phyloP scores from a whole-genome alignment of 345 rosid species.

The Arabidopsis suecica region DNA sequence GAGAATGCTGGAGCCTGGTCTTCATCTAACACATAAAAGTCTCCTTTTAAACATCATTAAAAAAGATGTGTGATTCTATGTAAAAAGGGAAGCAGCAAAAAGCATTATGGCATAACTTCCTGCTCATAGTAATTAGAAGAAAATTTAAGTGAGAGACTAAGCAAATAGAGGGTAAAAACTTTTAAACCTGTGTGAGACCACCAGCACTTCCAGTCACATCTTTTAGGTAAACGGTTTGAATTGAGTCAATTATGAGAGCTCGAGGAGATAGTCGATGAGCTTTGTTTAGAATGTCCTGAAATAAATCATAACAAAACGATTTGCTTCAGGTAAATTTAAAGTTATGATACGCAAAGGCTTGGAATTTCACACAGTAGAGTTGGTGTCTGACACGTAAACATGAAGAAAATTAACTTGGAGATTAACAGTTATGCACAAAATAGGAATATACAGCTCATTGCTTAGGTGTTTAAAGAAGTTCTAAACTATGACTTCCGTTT shows the following conservation, averaged over 20 bases:
- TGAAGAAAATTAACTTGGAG: conserved; percentile 14
- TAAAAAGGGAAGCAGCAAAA: conserved; percentile 25
- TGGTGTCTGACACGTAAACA: conserved; percentile 3
- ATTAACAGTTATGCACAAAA: conserved; percentile 1
- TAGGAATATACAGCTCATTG: neutral
- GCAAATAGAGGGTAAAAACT: conserved; percentile 11
- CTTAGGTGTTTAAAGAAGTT: neutral
- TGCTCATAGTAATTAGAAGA: conserved; percentile 11
- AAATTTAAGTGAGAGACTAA: neutral
- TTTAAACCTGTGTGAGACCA: conserved; percentile 75
- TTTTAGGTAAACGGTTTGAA: conserved; percentile 86
- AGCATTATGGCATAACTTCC: conserved; percentile 13
- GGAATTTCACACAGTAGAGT: neutral
- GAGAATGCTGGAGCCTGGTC: neutral
- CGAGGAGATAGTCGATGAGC: conserved; percentile 69
- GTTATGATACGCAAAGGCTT: conserved; percentile 22
- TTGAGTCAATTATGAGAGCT: conserved; percentile 82
- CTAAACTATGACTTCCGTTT: neutral
- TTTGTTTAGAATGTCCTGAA: conserved; percentile 78
- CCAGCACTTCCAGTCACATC: conserved; percentile 91
- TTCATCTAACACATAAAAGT: neutral
- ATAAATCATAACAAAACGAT: conserved; percentile 11
- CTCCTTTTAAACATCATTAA: neutral
- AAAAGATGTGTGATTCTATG: neutral
- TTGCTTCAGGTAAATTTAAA: conserved; percentile 2